phyloP scores from a whole-genome alignment of 2,329 filamentous ascomycete genomes.

The Monosporascus sp. region DNA sequence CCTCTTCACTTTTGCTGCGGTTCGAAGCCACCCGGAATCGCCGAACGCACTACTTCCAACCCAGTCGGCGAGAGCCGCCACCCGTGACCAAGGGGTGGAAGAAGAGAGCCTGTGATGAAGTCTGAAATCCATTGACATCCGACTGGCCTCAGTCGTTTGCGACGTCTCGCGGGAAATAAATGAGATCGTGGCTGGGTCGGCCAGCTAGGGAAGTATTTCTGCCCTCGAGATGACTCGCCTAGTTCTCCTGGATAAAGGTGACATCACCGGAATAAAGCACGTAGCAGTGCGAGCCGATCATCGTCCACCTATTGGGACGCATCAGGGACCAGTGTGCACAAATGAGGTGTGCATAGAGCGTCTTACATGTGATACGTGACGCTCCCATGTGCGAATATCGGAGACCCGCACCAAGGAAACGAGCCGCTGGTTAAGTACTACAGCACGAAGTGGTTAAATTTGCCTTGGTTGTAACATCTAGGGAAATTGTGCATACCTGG shows the following conservation, averaged over 20 bases:
- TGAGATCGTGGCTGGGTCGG: slow-evolving; percentile 16
- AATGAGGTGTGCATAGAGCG: background rate
- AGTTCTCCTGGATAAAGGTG: slow-evolving; percentile 39
- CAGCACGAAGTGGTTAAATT: slow-evolving; percentile 1
- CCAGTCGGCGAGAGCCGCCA: slow-evolving; percentile 41
- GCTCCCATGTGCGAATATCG: slow-evolving; percentile 17
- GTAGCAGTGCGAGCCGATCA: slow-evolving; percentile 56
- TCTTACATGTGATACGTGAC: slow-evolving; percentile 27
- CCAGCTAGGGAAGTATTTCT: slow-evolving; percentile 22
- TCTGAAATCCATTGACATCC: slow-evolving; percentile 15
- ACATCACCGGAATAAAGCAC: slow-evolving; percentile 49
- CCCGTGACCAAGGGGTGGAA: slow-evolving; percentile 51
- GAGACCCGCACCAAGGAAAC: slow-evolving; percentile 22
- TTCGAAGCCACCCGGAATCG: slow-evolving; percentile 33
- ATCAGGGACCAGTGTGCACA: background rate
- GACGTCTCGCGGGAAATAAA: slow-evolving; percentile 14
- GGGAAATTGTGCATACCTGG: slow-evolving; percentile 17
- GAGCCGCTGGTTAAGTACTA: slow-evolving; percentile 13
- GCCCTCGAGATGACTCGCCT: slow-evolving; percentile 42
- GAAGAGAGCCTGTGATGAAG: slow-evolving; percentile 27
- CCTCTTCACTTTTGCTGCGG: slow-evolving; percentile 34
- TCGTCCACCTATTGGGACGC: slow-evolving; percentile 29
- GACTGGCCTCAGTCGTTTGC: slow-evolving; percentile 24
- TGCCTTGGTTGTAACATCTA: background rate
- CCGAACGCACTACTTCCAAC: slow-evolving; percentile 35